Conservation (phyloP, 768 basidiomycete species). For the Fistulinella prunicolor region DNA sequence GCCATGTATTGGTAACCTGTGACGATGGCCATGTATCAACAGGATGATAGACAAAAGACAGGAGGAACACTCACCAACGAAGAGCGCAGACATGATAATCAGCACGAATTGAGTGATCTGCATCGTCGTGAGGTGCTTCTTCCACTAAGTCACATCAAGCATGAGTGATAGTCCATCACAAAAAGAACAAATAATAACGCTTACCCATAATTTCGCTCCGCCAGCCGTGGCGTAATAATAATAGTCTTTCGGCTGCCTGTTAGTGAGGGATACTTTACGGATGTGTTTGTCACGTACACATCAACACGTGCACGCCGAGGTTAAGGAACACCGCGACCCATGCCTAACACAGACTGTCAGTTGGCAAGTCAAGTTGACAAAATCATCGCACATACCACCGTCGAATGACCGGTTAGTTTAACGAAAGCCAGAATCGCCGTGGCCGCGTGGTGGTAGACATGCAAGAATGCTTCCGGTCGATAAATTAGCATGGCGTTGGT, state of each 20-base stretch:
- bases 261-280: slow-evolving; percentile 1
- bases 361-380: background rate
- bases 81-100: slow-evolving; percentile 10
- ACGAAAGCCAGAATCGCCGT: slow-evolving; percentile 91
- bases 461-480: slow-evolving; percentile 72
- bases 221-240: slow-evolving; percentile 97
- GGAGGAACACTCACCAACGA: slow-evolving; percentile 16
- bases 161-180: background rate
- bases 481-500: slow-evolving; percentile 1
- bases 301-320: slow-evolving; percentile 87
- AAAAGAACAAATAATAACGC: background rate
- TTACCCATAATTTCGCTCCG: slow-evolving; percentile 20
- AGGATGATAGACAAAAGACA: too few relatives aligned
- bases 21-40: background rate
- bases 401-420: slow-evolving; percentile 87
- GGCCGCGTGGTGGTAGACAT: slow-evolving; percentile 97
- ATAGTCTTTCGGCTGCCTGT: slow-evolving; percentile 60
- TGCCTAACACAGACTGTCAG: slow-evolving; percentile 48
- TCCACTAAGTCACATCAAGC: slow-evolving; percentile 14
- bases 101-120: slow-evolving; percentile 23
- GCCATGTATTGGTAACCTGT: slow-evolving; percentile 21
- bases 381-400: slow-evolving; percentile 60
- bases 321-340: slow-evolving; percentile 92
- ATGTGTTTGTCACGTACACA: slow-evolving; percentile 66
- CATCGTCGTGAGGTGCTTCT: slow-evolving; percentile 22